Base-by-base conservation (phyloP, 768 basidiomycete genomes). In the Sporobolomyces phaffii region DNA sequence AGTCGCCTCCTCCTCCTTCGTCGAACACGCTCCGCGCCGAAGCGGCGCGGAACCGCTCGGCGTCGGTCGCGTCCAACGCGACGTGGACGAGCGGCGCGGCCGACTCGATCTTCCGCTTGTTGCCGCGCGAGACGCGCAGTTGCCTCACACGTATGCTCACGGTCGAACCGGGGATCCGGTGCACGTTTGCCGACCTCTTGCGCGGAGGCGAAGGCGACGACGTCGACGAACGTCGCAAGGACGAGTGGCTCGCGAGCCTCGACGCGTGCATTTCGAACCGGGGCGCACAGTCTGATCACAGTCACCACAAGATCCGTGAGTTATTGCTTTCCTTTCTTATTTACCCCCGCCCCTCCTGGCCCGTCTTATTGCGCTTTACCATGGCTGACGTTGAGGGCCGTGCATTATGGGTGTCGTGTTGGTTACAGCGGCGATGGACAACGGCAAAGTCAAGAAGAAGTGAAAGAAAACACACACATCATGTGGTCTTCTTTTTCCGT, bases 101-200 rank as follows among this genome's bases (percentile, higher is more conserved):
- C 31, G 94, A 98, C 77, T 92, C 91, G 11, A 96, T 99, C 75
- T 98, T 99, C 82, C 86, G 94, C 24, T 82, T 98, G 14, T 83
- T 99, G 20, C 96, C 96, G 2, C 87, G 96, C 60, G 94, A 99
- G 79, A 86, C 91, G 18, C 84, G 96, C 44, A 83, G 87, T 10
- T 90, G 89, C 18, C 82, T 99, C 65, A 88, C 91, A 64, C 84
- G 92, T 60, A 99, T 99, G 96, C 81, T 99, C 73, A 87, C 85
- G 73, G 84, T 97, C 52, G 94, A 98, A 75, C 90, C 94, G 5
- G 80, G 83, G 22, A 84, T 87, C 52, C 86, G 96, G 44, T 94
- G 91, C 77, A 97, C 96, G 33, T 83, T 99, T 62, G 88, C 90
- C 15, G 91, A 97, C 76, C 79, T 99, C 53, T 82, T 98, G 57